These are phyloP conservation scores for Erigeron canadensis DNA, from an alignment of 129 eudicot genomes.

Conservation along the genomic window DNA sequence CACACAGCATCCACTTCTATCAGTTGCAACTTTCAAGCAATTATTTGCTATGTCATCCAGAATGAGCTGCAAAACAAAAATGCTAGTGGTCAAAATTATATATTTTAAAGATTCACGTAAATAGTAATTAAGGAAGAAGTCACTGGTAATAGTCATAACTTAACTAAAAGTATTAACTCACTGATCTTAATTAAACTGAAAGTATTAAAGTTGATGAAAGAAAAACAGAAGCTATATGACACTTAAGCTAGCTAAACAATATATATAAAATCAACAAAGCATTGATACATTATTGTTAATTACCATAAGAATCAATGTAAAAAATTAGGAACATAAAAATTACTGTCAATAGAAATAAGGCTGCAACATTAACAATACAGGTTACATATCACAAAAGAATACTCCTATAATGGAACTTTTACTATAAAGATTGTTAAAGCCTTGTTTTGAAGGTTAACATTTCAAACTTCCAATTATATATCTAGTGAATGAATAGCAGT, in stretches of 20 bases:
- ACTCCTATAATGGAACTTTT: too few relatives aligned
- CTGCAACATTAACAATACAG: too few relatives aligned
- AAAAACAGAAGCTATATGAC: neutral
- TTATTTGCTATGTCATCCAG: conserved; percentile 49
- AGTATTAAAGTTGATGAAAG: neutral
- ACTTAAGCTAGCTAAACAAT: neutral
- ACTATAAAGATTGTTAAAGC: too few relatives aligned
- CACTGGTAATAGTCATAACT: neutral
- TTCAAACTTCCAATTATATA: too few relatives aligned
- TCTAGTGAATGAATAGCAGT: too few relatives aligned
- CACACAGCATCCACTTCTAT: conserved; percentile 70
- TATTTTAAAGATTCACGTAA: neutral
- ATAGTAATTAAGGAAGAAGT: neutral
- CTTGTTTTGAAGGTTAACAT: too few relatives aligned
- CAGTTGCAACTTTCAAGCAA: conserved; percentile 58
- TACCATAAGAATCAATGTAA: too few relatives aligned
- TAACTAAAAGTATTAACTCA: neutral
- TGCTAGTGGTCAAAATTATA: conserved; percentile 18
- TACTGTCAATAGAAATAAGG: too few relatives aligned
- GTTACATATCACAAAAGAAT: too few relatives aligned
- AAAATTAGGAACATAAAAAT: neutral
- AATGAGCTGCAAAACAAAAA: conserved; percentile 43
- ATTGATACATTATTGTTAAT: too few relatives aligned
- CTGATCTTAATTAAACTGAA: neutral
- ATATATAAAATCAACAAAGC: neutral